These are phyloP conservation scores for Annulohypoxylon maeteangense DNA, from an alignment of 495 filamentous ascomycete genomes.

Conservation along the genomic window DNA sequence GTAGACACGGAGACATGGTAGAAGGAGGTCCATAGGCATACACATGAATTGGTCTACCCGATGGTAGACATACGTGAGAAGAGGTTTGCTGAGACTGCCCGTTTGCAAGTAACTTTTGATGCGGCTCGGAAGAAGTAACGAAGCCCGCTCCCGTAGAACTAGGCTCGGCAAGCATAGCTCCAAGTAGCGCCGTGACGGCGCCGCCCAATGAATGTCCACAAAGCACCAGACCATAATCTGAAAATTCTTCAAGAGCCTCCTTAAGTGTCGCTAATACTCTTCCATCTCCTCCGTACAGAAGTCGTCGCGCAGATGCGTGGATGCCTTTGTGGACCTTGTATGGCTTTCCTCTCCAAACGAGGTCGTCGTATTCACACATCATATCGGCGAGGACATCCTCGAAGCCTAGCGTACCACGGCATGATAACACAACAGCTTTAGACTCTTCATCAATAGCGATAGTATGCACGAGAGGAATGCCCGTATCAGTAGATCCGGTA, in stretches of 20 bases:
- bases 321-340: conserved; percentile 89
- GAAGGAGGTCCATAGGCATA: conserved; percentile 83
- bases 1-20: conserved; percentile 76
- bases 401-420: conserved; percentile 81
- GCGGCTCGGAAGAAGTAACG: conserved; percentile 58
- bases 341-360: conserved; percentile 70
- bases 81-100: conserved; percentile 26
- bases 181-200: conserved; percentile 77
- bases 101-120: conserved; percentile 56
- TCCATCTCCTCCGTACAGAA: conserved; percentile 72
- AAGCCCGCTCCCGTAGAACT: conserved; percentile 55
- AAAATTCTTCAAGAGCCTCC: conserved; percentile 75
- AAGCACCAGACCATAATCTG: conserved; percentile 78
- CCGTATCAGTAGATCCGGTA: conserved; percentile 75
- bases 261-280: conserved; percentile 74
- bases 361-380: conserved; percentile 82
- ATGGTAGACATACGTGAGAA: conserved; percentile 64
- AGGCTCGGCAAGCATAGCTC: conserved; percentile 77
- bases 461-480: conserved; percentile 81
- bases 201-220: conserved; percentile 83
- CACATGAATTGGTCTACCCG: conserved; percentile 76
- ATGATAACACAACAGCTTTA: conserved; percentile 78
- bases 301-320: conserved; percentile 75
- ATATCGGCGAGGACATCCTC: conserved; percentile 84
- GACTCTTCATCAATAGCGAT: conserved; percentile 81